These are phyloP conservation scores for Symbiodinium natans DNA, from an alignment of 73 alveolate genomes.

Conservation along the genomic window DNA sequence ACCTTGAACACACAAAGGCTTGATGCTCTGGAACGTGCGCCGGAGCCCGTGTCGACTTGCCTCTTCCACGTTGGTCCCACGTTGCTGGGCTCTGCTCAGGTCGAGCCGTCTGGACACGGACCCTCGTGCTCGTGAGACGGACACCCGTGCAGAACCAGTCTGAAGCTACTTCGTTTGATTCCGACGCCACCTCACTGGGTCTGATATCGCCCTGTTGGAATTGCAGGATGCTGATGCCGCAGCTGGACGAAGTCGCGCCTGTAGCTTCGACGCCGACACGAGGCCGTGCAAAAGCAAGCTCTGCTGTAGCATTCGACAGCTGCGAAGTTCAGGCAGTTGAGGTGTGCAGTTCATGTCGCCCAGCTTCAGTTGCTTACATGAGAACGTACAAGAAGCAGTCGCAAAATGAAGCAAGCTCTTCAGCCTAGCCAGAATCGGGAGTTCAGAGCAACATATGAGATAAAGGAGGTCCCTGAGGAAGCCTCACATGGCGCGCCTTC, in stretches of 20 bases:
- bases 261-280: conserved; percentile 30
- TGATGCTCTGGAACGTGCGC: conserved; percentile 65
- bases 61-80: neutral
- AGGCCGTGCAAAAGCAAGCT: conserved; percentile 20
- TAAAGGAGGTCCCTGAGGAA: too few species aligned
- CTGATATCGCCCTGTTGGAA: too few species aligned
- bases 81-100: neutral
- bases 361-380: too few species aligned
- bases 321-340: too few species aligned
- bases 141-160: neutral
- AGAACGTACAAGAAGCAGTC: too few species aligned
- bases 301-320: too few species aligned
- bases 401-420: too few species aligned
- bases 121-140: neutral
- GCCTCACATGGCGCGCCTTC: conserved; percentile 8
- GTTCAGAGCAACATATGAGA: too few species aligned
- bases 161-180: too few species aligned
- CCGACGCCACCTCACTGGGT: too few species aligned
- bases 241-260: conserved; percentile 42
- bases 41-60: neutral
- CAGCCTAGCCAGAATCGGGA: too few species aligned
- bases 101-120: neutral
- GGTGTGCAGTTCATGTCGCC: too few species aligned
- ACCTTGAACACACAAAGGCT: conserved; percentile 62
- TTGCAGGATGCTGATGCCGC: conserved; percentile 83